Base-by-base conservation (phyloP, 805 yeast genomes). In the Wickerhamiella qilinensis region DNA sequence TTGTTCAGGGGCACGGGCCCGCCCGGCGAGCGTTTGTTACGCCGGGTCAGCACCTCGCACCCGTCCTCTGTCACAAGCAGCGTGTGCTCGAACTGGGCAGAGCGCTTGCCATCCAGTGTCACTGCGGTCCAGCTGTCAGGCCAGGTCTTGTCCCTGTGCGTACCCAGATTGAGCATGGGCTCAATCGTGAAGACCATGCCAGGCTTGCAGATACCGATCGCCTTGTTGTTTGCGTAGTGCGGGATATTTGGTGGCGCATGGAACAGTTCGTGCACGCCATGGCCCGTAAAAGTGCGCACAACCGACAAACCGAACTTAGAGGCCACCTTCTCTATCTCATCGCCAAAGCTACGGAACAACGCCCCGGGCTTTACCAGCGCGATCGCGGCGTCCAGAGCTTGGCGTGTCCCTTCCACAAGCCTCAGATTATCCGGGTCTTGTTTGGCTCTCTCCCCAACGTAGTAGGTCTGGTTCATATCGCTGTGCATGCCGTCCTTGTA, bases 41-140 rank as follows among this genome's bases (percentile, higher is more conserved):
- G 73, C 1, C 84, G 93, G 19, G 93, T 78, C 48, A 91, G 68
- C 14, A 88, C 77, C 63, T 91, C 98, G 20, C 75, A 81, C 17
- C 98, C 98, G 38, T 75, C 77, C 54, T 86, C 97, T 6, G 98
- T 91, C 30, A 91, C 91, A 42, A 91, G 60, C 54, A 91, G 53
- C 55, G 93, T 88, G 57, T 91, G 96, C 60, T 91, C 67, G 51
- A 91, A 91, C 59, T 91, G 98, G 1, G 98, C 97, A 50, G 88
- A 77, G 43, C 71, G 65, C 53, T 73, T 73, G 39, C 98, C 98
- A 55, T 91, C 98, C 30, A 75, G 75, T 15, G 98, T 91, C 15
- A 73, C 72, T 1, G 93, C 73, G 4, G 98, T 91, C 98, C 98
- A 91, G 58, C 83, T 80, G 58, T 91, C 98, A 2, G 98, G 98